Evolutionary conservation across 257 asterid species (phyloP).

Genomic region (Scutellaria barbata): DNA sequence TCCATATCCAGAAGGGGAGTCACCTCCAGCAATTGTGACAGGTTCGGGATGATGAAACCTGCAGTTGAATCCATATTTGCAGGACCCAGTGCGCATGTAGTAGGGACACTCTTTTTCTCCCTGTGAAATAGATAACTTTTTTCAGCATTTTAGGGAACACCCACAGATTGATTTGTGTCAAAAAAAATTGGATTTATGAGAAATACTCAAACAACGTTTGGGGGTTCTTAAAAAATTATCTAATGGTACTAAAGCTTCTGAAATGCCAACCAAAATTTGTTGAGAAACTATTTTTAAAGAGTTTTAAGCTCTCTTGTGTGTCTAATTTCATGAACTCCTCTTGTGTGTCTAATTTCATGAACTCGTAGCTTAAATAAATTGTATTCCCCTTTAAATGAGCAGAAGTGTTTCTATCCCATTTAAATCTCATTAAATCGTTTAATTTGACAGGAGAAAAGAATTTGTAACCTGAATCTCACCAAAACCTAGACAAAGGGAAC

Average conservation of each 20-base stretch:
- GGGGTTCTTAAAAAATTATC: slow-evolving; percentile 19
- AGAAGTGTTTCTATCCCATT: neutral
- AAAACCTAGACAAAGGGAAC: slow-evolving; percentile 26
- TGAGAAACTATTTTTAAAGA: slow-evolving; percentile 17
- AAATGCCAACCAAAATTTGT: neutral
- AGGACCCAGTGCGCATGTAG: slow-evolving; percentile 91
- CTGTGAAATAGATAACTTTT: slow-evolving; percentile 44
- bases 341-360: too few relatives aligned
- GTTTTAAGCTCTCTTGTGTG: neutral
- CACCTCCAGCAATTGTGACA: slow-evolving; percentile 60
- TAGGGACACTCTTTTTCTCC: slow-evolving; percentile 84
- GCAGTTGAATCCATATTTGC: slow-evolving; percentile 82
- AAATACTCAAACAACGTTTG: neutral
- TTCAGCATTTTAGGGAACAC: slow-evolving; percentile 16
- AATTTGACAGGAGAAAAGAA: neutral
- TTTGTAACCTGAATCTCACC: neutral
- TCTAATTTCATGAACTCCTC: neutral
- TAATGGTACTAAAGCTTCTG: neutral
- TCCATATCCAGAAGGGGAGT: slow-evolving; percentile 59
- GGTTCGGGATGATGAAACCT: slow-evolving; percentile 95
- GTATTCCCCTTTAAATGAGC: neutral
- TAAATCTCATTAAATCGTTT: slow-evolving; percentile 21
- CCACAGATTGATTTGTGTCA: slow-evolving; percentile 15
- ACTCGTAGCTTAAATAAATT: neutral
- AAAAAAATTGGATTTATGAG: neutral